Evolutionary conservation across 179 eudicot genomes (phyloP).

Genomic region (Monotropa hypopitys): DNA sequence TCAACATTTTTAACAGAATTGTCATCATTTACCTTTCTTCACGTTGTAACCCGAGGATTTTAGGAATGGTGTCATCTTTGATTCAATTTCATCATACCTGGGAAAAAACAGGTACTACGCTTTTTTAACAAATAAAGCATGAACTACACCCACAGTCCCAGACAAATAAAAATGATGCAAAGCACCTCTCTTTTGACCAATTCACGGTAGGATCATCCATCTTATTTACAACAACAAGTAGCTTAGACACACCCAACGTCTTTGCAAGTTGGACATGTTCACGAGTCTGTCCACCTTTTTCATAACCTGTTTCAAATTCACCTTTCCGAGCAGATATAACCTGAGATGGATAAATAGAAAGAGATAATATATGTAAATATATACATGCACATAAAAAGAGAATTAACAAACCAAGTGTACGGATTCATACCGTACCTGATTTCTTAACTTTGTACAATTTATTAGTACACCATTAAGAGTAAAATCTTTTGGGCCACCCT

Average conservation of each 20-base stretch:
- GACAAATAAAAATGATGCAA: not conserved
- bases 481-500: too few species aligned
- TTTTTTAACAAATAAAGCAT: not conserved
- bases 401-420: not conserved
- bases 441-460: too few species aligned
- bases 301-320: conserved; percentile 98
- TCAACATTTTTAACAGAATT: not conserved
- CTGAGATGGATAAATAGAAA: conserved; percentile 16
- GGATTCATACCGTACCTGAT: too few species aligned
- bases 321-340: conserved; percentile 98
- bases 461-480: too few species aligned
- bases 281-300: conserved; percentile 97
- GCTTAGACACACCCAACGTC: conserved; percentile 86
- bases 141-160: not conserved
- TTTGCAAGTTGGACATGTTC: conserved; percentile 95
- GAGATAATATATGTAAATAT: not conserved
- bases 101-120: not conserved
- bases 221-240: conserved; percentile 82
- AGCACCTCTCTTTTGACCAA: conserved; percentile 86
- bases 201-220: conserved; percentile 96
- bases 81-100: conserved; percentile 87
- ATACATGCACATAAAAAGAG: not conserved
- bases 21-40: conserved; percentile 60
- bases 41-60: conserved; percentile 75
- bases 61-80: conserved; percentile 75